phyloP scores from a whole-genome alignment of 352 stramenopile species.

The Pythium rishiriense region DNA sequence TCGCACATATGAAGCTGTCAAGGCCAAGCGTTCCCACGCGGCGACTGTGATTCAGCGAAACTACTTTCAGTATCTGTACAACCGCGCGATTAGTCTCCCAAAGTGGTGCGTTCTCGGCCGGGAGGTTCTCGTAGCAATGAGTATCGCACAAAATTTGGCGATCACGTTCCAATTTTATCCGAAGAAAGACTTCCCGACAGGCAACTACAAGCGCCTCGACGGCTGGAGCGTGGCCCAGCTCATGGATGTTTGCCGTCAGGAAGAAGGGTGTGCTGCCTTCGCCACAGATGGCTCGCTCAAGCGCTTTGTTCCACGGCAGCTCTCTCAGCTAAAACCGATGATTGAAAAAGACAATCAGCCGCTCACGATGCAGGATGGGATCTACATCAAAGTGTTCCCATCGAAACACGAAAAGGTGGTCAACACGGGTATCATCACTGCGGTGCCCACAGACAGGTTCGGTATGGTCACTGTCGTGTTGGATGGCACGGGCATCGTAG shows the following conservation, averaged over 20 bases:
- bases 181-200: conserved; percentile 67
- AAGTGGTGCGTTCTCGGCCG: conserved; percentile 61
- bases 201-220: conserved; percentile 59
- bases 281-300: conserved; percentile 74
- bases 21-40: conserved; percentile 32
- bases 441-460: conserved; percentile 57
- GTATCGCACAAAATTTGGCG: conserved; percentile 56
- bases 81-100: conserved; percentile 52
- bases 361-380: conserved; percentile 38
- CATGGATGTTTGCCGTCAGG: conserved; percentile 58
- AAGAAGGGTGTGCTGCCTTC: conserved; percentile 75
- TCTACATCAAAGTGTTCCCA: conserved; percentile 67
- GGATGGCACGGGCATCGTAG: conserved; percentile 49
- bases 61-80: conserved; percentile 75
- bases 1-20: conserved; percentile 35
- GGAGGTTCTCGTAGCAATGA: conserved; percentile 67
- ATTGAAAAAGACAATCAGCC: neutral
- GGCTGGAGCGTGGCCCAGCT: conserved; percentile 37
- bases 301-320: conserved; percentile 68
- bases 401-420: conserved; percentile 47
- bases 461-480: conserved; percentile 57
- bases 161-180: conserved; percentile 80
- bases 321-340: conserved; percentile 73
- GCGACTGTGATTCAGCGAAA: conserved; percentile 64
- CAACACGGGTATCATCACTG: conserved; percentile 55